phyloP scores from a whole-genome alignment of 1,139 yeast species.

The Debaryomyces sp. region DNA sequence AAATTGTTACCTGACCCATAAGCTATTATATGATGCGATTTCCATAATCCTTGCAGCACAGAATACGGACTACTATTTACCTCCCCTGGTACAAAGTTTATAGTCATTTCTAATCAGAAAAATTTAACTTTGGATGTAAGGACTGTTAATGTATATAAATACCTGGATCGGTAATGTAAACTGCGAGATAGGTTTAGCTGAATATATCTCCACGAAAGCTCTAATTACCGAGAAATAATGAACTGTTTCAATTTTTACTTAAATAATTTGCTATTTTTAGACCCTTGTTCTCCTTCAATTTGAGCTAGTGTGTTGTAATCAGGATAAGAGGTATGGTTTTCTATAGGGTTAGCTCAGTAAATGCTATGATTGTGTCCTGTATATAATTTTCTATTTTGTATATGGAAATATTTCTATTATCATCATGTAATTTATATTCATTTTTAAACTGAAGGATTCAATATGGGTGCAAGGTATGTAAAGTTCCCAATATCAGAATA shows the following conservation, averaged over 20 bases:
- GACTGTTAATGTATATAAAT: background rate
- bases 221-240: background rate
- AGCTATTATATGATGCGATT: constrained; percentile 61
- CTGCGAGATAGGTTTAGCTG: background rate
- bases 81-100: constrained; percentile 82
- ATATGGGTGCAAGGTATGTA: constrained; percentile 40
- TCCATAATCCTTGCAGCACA: constrained; percentile 69
- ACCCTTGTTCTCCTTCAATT: background rate
- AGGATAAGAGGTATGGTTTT: background rate
- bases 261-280: background rate
- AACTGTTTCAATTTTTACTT: background rate
- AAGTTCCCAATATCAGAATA: background rate
- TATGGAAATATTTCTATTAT: background rate
- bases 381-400: background rate
- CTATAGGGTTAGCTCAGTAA: background rate
- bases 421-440: background rate
- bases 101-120: constrained; percentile 43
- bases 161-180: background rate
- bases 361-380: background rate
- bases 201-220: background rate
- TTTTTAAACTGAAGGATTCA: background rate
- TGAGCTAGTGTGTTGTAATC: background rate
- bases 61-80: constrained; percentile 63
- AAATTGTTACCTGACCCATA: constrained; percentile 91
- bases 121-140: background rate